Evolutionary conservation across 257 asterid species (phyloP), one percentile per base, ranked within the genome.

Genomic region (Solanum dulcamara): DNA sequence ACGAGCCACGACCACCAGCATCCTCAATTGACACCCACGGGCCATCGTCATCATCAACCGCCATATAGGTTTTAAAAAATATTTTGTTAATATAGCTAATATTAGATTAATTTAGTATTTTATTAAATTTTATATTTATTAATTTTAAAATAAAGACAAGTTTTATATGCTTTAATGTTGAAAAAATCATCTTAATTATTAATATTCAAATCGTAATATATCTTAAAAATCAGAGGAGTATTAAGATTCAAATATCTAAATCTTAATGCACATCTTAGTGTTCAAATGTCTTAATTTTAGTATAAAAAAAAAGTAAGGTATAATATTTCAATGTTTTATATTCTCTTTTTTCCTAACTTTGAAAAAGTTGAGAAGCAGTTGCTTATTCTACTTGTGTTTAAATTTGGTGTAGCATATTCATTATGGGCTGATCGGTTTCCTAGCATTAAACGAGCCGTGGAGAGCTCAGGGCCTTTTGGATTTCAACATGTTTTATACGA

Each of bases 351-450:
- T 30, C 72, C 1, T 83, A 28, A 9, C 32, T 68, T 83, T 66
- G 66, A 24, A 17, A 37, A 50, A 44, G 38, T 51, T 18, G 72
- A 40, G 67, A 57, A 13, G 51, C 14, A 35, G 80, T 35, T 15
- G 28, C 26, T 66, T 40, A 44, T 62, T 80, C 50, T 32, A 30
- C 18, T 62, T 40, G 66, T 51, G 32, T 32, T 77, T 42, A 35
- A 40, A 22, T 37, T 81, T 67, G 85, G 51, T 84, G 88, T 92
- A 94, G 98, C 93, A 51, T 94, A 93, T 90, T 91, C 92, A 59
- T 89, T 91, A 83, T 93, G 97, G 97, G 92, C 90, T 51, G 91
- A 89, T 72, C 93, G 93, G 83, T 94, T 90, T 86, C 97, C 98
- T 26, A 88, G 15, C 60, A 90, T 94, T 84, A 92, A 86, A 88